A percentile compares a stretch with the other conserved stretches of the same genome.
Conservation (phyloP, 768 basidiomycete genomes). For the Omphalotus guepiniiformis region DNA sequence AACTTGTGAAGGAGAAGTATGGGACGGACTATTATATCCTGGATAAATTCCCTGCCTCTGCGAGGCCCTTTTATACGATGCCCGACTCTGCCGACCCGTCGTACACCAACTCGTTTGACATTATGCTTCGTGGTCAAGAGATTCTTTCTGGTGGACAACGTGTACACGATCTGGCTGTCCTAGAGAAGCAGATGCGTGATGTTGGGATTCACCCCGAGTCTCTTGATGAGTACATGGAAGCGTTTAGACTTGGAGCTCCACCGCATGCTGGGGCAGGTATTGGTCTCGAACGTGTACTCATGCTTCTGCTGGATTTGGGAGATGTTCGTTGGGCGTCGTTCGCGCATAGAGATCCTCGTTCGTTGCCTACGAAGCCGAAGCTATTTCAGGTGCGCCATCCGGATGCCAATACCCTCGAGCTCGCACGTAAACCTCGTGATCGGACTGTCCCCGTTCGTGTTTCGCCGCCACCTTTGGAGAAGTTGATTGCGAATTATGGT, state of each 20-base stretch:
- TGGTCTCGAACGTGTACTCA: slow-evolving; percentile 47
- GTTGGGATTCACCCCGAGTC: slow-evolving; percentile 34
- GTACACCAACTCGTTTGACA: slow-evolving; percentile 51
- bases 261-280: slow-evolving; percentile 50
- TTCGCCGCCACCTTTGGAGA: not conserved
- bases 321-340: slow-evolving; percentile 41
- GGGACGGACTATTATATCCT: slow-evolving; percentile 53
- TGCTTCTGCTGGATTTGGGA: slow-evolving; percentile 44
- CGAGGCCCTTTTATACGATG: slow-evolving; percentile 57
- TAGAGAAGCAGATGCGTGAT: slow-evolving; percentile 34
- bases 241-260: slow-evolving; percentile 44
- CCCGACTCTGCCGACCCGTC: slow-evolving; percentile 37
- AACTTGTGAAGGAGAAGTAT: slow-evolving; percentile 47
- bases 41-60: slow-evolving; percentile 49
- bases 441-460: no score
- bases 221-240: slow-evolving; percentile 46
- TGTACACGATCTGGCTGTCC: slow-evolving; percentile 40
- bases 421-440: no score
- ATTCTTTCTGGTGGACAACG: slow-evolving; percentile 52
- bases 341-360: slow-evolving; percentile 44
- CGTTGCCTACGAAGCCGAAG: not conserved
- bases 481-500: slow-evolving; percentile 3
- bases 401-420: not conserved
- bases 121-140: slow-evolving; percentile 55
- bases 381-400: not conserved